Evolutionary conservation across 805 yeast genomes (phyloP), one percentile per base, ranked within the genome.

Genomic region (Candida pseudofarinosa): DNA sequence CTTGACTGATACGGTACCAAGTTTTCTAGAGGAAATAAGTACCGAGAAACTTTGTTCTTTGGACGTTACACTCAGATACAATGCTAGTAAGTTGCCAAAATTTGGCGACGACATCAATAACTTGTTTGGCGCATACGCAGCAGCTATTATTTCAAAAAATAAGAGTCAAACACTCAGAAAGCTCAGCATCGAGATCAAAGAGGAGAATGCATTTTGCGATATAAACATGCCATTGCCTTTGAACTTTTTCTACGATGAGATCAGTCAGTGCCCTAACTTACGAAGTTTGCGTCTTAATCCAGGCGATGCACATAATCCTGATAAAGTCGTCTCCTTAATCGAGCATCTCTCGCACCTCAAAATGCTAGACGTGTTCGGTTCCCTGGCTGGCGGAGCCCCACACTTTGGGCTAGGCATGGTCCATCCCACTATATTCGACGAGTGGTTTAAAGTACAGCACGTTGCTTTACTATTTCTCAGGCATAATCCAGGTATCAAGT

Each of bases 371-470:
- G 55, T 79, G 2, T 67, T 72, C 40, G 83, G 82, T 0, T 53
- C 71, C 15, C 67, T 71, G 18, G 73, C 82, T 0, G 77, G 80
- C 1, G 79, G 79, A 1, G 64, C 73, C 1, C 83, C 81, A 16
- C 74, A 76, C 48, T 56, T 73, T 65, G 83, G 82, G 0, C 57
- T 76, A 17, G 81, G 77, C 12, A 75, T 71, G 58, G 62, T 67
- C 2, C 77, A 77, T 51, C 79, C 79, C 8, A 76, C 77, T 3
- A 63, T 79, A 3, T 71, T 69, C 52, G 84, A 79, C 53, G 76
- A 74, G 45, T 79, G 83, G 83, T 67, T 68, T 46, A 66, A 76
- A 42, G 77, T 79, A 2, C 79, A 76, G 49, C 80, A 76, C 48
- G 71, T 76, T 5, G 84, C 82, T 1, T 46, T 61, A 33, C 59